Conservation (phyloP, 2,329 filamentous ascomycete species). For the Raffaelea arxii region DNA sequence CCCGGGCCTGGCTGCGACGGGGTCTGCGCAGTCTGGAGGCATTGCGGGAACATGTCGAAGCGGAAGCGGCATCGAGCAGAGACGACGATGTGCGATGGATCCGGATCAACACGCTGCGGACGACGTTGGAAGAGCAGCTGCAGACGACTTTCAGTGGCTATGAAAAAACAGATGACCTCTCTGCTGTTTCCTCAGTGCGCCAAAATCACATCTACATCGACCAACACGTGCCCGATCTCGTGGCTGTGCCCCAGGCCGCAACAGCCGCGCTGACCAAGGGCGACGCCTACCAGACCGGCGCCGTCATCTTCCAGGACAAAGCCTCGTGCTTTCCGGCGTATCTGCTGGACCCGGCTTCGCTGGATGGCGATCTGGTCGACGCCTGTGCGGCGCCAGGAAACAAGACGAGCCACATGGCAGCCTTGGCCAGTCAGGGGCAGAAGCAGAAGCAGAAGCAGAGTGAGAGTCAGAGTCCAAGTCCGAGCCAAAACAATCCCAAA, state of each 20-base stretch:
- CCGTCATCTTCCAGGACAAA: conserved; percentile 89
- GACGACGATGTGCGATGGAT: conserved; percentile 77
- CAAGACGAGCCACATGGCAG: conserved; percentile 89
- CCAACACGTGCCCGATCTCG: conserved; percentile 67
- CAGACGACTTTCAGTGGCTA: conserved; percentile 62
- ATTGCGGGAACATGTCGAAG: conserved; percentile 49
- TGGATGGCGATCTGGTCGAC: conserved; percentile 73
- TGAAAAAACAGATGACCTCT: conserved; percentile 43
- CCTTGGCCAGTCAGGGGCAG: conserved; percentile 41
- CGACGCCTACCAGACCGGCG: conserved; percentile 62
- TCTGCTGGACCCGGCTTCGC: conserved; percentile 57
- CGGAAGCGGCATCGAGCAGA: conserved; percentile 53
- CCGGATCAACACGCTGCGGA: conserved; percentile 71
- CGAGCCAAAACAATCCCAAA: too few relatives aligned
- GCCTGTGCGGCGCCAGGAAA: conserved; percentile 93
- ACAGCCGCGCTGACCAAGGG: conserved; percentile 48
- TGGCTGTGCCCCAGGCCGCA: conserved; percentile 55
- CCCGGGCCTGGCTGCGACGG: conserved; percentile 63
- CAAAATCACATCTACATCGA: conserved; percentile 64
- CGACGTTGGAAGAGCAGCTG: conserved; percentile 62
- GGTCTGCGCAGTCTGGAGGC: conserved; percentile 59
- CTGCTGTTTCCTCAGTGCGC: too few relatives aligned
- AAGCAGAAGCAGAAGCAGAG: too few relatives aligned
- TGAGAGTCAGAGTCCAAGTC: too few relatives aligned
- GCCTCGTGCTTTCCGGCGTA: conserved; percentile 95